Conservation (phyloP, 768 basidiomycete genomes). For the Kwoniella mangroviensis region DNA sequence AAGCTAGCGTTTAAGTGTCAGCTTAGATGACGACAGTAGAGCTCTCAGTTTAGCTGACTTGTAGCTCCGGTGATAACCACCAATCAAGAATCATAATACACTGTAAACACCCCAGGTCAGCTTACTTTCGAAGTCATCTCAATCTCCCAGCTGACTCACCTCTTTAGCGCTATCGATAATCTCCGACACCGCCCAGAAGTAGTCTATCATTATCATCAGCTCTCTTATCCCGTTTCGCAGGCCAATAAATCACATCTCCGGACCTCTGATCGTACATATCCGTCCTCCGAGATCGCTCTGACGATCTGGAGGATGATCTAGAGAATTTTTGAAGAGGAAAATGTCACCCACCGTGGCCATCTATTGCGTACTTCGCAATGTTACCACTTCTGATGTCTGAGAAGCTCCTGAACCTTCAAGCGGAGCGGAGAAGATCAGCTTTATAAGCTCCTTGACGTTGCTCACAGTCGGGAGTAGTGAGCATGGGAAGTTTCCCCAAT, state of each 20-base stretch:
- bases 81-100: slow-evolving; percentile 82
- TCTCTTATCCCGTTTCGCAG: neutral
- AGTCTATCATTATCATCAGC: slow-evolving; percentile 64
- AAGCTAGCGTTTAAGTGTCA: slow-evolving; percentile 61
- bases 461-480: too few relatives aligned
- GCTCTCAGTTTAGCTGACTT: too few relatives aligned
- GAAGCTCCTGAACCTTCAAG: slow-evolving; percentile 75
- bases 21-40: too few relatives aligned
- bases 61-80: slow-evolving; percentile 91
- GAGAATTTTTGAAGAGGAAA: neutral
- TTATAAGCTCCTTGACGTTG: too few relatives aligned
- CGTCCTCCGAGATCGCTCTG: neutral
- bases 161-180: slow-evolving; percentile 71
- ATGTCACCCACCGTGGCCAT: slow-evolving; percentile 67
- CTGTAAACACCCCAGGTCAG: slow-evolving; percentile 9
- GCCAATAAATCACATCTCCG: neutral
- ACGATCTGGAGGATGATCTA: neutral
- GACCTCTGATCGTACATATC: neutral
- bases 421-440: too few relatives aligned
- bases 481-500: too few relatives aligned
- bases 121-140: neutral
- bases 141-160: slow-evolving; percentile 16
- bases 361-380: slow-evolving; percentile 87
- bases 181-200: slow-evolving; percentile 92
- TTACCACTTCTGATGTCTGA: slow-evolving; percentile 72